phyloP scores from a whole-genome alignment of 1,139 yeast genomes.

The Kazachstania sp. region DNA sequence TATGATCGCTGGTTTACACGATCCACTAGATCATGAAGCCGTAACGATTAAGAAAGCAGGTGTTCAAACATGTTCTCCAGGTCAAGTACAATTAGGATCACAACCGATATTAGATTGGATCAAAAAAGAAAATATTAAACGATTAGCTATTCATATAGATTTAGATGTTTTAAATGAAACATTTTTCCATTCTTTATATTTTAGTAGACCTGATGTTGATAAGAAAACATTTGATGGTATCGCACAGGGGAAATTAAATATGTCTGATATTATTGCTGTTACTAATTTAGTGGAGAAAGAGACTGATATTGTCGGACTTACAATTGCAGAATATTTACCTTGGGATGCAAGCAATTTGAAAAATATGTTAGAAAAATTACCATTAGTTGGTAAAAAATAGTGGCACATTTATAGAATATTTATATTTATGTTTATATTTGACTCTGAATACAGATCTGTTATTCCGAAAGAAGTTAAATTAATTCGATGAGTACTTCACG shows the following conservation, averaged over 20 bases:
- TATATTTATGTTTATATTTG: neutral
- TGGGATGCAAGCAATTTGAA: constrained; percentile 1
- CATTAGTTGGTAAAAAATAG: neutral
- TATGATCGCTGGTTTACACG: constrained; percentile 3
- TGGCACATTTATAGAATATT: neutral
- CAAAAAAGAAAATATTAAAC: neutral
- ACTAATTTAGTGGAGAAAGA: neutral
- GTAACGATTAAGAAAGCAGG: neutral
- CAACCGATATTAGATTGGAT: neutral
- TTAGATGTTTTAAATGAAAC: neutral
- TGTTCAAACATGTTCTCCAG: constrained; percentile 1
- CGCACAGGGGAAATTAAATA: neutral
- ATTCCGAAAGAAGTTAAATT: too few species aligned
- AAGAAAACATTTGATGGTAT: constrained; percentile 1
- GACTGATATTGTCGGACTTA: neutral
- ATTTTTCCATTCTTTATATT: constrained; percentile 1
- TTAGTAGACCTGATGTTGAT: neutral
- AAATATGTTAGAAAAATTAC: neutral
- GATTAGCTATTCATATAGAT: neutral
- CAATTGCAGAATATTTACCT: neutral
- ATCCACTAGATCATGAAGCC: neutral
- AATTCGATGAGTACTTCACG: too few species aligned
- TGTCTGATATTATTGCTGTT: neutral
- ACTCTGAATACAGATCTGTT: neutral
- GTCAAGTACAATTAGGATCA: neutral